A percentile compares a stretch with the other conserved stretches of the same genome.
Conservation (phyloP, 2,329 filamentous ascomycete species). For the Endocalyx cinctus region DNA sequence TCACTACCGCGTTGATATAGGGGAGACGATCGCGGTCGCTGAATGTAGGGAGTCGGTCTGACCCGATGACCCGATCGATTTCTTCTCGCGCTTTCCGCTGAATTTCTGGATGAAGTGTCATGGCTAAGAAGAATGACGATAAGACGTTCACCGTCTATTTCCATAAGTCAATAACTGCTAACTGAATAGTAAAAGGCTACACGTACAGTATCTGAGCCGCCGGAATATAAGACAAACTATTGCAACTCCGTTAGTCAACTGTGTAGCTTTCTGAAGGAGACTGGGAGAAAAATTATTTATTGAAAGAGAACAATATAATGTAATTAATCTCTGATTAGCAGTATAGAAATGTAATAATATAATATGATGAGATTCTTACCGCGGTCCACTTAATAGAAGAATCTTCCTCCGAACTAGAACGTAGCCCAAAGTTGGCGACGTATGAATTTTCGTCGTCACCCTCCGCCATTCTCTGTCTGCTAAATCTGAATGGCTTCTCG, state of each 20-base stretch:
- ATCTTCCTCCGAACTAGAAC: slow-evolving; percentile 8
- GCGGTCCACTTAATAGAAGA: slow-evolving; percentile 14
- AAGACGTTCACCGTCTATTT: slow-evolving; percentile 37
- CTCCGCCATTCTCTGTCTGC: slow-evolving; percentile 12
- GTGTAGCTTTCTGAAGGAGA: too few species aligned
- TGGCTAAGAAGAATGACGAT: slow-evolving; percentile 40
- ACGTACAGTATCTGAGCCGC: slow-evolving; percentile 20
- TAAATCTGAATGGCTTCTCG: slow-evolving; percentile 17
- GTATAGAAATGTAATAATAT: background rate
- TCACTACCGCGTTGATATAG: slow-evolving; percentile 21
- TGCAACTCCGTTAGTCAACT: too few species aligned
- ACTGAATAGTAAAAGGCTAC: background rate
- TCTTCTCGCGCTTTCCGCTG: slow-evolving; percentile 32
- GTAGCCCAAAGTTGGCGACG: slow-evolving; percentile 9
- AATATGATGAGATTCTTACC: slow-evolving; percentile 1
- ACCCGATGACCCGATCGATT: slow-evolving; percentile 25
- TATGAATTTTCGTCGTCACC: slow-evolving; percentile 10
- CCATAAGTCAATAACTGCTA: background rate
- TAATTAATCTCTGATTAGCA: slow-evolving; percentile 12
- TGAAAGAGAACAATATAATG: slow-evolving; percentile 13
- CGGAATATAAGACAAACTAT: slow-evolving; percentile 19
- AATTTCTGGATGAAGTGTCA: slow-evolving; percentile 41
- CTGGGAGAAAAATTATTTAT: too few species aligned
- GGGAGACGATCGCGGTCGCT: slow-evolving; percentile 18
- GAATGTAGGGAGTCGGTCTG: slow-evolving; percentile 18